These are phyloP conservation scores for Colletotrichum destructivum DNA, from an alignment of 2,329 filamentous ascomycete genomes.

Conservation along the genomic window DNA sequence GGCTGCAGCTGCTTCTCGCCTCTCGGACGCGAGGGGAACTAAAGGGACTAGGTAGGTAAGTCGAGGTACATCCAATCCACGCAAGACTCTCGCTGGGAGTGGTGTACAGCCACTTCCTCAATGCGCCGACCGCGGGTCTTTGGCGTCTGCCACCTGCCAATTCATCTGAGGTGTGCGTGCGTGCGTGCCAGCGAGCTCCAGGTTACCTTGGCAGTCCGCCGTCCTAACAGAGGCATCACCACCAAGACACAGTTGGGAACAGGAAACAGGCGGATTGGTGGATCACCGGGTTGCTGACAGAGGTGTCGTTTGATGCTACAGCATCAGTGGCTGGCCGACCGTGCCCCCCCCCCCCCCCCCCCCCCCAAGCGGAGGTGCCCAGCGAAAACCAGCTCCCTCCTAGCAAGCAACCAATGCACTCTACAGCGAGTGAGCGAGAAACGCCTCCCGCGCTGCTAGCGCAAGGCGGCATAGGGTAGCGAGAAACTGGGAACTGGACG, in stretches of 20 bases:
- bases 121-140: conserved; percentile 26
- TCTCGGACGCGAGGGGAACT: conserved; percentile 8
- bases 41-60: neutral
- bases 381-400: conserved; percentile 14
- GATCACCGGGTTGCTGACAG: conserved; percentile 5
- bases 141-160: conserved; percentile 39
- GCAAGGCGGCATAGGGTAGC: conserved; percentile 20
- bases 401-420: conserved; percentile 9
- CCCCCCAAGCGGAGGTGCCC: conserved; percentile 1
- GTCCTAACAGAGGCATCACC: conserved; percentile 20
- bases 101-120: neutral
- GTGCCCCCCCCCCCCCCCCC: neutral
- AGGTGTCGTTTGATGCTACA: neutral
- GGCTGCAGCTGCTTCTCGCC: conserved; percentile 28
- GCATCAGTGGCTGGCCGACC: conserved; percentile 32
- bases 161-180: conserved; percentile 37
- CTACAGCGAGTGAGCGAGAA: neutral
- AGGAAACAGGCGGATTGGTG: neutral
- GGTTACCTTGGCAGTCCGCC: conserved; percentile 7
- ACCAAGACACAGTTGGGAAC: conserved; percentile 4
- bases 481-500: conserved; percentile 21
- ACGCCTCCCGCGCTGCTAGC: conserved; percentile 11
- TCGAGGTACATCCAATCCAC: neutral
- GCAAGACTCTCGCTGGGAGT: neutral
- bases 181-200: conserved; percentile 8